Evolutionary conservation across 306 rosid genomes (phyloP).

Genomic region (Cucurbita pepo): DNA sequence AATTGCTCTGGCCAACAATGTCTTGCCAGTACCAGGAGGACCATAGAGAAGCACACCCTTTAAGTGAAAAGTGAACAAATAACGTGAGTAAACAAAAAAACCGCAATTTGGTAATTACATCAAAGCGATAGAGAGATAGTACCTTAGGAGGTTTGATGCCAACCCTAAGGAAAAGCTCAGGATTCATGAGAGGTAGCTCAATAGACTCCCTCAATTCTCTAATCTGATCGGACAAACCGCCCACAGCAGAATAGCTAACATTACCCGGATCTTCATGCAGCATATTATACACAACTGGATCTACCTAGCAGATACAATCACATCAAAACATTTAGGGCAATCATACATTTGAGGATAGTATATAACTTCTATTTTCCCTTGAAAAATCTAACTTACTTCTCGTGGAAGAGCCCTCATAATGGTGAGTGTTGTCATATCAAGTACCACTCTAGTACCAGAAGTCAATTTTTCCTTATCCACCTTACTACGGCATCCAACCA

Average conservation of each 20-base stretch:
- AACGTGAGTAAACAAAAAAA: neutral
- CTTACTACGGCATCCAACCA: conserved; percentile 90
- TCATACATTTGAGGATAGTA: neutral
- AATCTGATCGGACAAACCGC: conserved; percentile 92
- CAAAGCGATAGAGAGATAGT: neutral
- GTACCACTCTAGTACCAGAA: conserved; percentile 84
- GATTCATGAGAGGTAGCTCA: conserved; percentile 93
- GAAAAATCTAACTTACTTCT: conserved; percentile 35
- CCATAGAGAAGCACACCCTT: conserved; percentile 97
- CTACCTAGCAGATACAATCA: conserved; percentile 43
- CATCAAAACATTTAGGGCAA: neutral
- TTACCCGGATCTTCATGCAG: conserved; percentile 97
- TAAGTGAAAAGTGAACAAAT: neutral
- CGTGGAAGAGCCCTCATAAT: conserved; percentile 98
- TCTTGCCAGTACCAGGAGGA: conserved; percentile 97
- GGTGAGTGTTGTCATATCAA: conserved; percentile 89
- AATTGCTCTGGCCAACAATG: conserved; percentile 94
- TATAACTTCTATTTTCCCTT: neutral
- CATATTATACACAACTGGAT: conserved; percentile 93
- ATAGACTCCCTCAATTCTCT: conserved; percentile 93
- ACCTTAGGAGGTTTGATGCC: conserved; percentile 99
- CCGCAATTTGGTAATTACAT: neutral
- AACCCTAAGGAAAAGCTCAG: conserved; percentile 88
- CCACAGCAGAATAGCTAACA: conserved; percentile 94
- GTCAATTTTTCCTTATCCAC: conserved; percentile 86